Conservation (phyloP, 73 alveolate species). For the Paramecium sonneborni region DNA sequence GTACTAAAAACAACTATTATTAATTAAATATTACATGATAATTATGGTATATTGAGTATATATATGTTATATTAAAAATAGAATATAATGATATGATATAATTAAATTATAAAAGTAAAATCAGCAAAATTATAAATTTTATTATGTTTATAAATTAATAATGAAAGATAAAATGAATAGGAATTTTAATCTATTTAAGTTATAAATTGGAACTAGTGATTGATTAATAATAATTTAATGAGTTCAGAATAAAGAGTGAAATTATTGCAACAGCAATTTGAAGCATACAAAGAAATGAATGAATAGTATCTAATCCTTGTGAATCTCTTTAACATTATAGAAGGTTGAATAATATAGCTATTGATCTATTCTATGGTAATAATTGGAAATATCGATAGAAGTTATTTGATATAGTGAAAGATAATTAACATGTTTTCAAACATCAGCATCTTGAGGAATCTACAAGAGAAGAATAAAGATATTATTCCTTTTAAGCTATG, state of each 20-base stretch:
- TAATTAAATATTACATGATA: background rate
- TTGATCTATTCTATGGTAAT: conserved; percentile 7
- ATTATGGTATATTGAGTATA: background rate
- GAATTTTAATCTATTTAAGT: background rate
- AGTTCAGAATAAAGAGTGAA: background rate
- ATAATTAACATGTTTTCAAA: background rate
- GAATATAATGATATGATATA: background rate
- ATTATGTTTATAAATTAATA: background rate
- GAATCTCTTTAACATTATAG: background rate
- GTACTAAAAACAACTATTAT: conserved; percentile 42
- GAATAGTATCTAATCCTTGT: background rate
- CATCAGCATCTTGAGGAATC: conserved; percentile 48
- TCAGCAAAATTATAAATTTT: background rate
- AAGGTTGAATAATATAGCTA: background rate
- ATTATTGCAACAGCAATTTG: background rate
- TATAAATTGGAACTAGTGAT: background rate
- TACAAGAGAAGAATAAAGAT: conserved; percentile 44
- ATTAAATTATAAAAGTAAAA: background rate
- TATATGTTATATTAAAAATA: background rate
- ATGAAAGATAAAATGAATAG: background rate
- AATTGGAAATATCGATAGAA: background rate
- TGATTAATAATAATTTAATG: background rate
- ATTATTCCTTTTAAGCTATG: conserved; percentile 41
- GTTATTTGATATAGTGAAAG: background rate
- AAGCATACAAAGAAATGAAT: background rate